Conservation (phyloP, 2,329 filamentous ascomycete species). For the Curvularia verruculosa region DNA sequence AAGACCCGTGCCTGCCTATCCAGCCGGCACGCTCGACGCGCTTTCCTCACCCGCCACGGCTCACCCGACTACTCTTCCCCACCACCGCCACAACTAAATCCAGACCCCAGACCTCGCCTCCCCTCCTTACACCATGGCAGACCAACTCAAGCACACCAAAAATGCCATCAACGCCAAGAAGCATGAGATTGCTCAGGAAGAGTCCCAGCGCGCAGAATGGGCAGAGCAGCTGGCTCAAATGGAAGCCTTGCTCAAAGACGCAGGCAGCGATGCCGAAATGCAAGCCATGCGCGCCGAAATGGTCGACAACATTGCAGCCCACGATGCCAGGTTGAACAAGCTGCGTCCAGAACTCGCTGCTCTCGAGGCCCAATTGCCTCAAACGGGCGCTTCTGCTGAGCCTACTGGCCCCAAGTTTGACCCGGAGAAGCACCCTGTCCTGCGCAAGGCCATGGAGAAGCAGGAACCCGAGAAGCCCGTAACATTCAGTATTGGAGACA, state of each 20-base stretch:
- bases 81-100: constrained; percentile 1
- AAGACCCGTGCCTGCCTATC: constrained; percentile 17
- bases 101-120: neutral
- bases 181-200: constrained; percentile 28
- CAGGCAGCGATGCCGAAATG: constrained; percentile 82
- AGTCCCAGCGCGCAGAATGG: constrained; percentile 33
- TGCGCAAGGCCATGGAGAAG: constrained; percentile 57
- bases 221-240: constrained; percentile 59
- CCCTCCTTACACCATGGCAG: constrained; percentile 25
- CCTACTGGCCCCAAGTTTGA: constrained; percentile 68
- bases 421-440: constrained; percentile 79
- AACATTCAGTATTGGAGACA: constrained; percentile 85
- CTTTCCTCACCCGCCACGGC: constrained; percentile 15
- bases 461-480: constrained; percentile 48
- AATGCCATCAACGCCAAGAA: constrained; percentile 36
- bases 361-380: constrained; percentile 56
- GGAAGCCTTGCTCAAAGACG: constrained; percentile 75
- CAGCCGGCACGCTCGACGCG: constrained; percentile 21
- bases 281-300: constrained; percentile 81
- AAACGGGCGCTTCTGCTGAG: constrained; percentile 28
- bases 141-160: constrained; percentile 35
- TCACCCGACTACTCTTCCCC: constrained; percentile 1
- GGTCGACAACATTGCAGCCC: constrained; percentile 77
- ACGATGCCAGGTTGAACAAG: constrained; percentile 71
- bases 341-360: constrained; percentile 69